Conservation (phyloP, 1,284 basidiomycete species). For the Tetrapyrgos nigripes region DNA sequence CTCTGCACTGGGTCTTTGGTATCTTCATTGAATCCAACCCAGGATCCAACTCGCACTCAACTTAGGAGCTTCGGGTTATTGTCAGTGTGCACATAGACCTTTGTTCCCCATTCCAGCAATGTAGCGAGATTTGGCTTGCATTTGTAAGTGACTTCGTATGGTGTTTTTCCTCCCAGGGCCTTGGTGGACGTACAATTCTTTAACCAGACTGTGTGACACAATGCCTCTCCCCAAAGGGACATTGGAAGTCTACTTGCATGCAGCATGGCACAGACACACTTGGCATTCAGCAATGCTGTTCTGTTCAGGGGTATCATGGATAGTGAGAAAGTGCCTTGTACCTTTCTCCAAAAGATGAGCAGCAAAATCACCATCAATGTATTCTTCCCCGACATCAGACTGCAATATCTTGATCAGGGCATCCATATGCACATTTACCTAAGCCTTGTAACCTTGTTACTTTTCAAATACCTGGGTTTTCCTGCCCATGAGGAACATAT, state of each 20-base stretch:
- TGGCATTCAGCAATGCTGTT: too few relatives aligned
- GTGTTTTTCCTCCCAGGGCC: slow-evolving; percentile 29
- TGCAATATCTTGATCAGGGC: slow-evolving; percentile 21
- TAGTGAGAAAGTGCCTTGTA: too few relatives aligned
- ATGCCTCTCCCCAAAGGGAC: slow-evolving; percentile 27
- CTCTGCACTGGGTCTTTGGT: slow-evolving; percentile 20
- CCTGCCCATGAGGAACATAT: too few relatives aligned
- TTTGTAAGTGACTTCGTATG: slow-evolving; percentile 22
- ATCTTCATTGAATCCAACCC: slow-evolving; percentile 30
- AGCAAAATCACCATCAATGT: slow-evolving; percentile 23
- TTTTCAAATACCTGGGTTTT: too few relatives aligned
- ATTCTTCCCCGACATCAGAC: slow-evolving; percentile 34
- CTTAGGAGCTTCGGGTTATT: too few relatives aligned
- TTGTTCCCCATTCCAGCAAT: slow-evolving; percentile 10
- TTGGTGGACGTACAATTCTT: too few relatives aligned
- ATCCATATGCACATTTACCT: too few relatives aligned
- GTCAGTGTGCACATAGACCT: background rate
- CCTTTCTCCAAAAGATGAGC: slow-evolving; percentile 21
- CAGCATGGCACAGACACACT: too few relatives aligned
- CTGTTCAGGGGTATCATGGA: too few relatives aligned
- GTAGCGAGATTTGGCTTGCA: slow-evolving; percentile 21
- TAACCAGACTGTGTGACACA: slow-evolving; percentile 24
- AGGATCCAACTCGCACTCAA: too few relatives aligned
- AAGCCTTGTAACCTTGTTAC: too few relatives aligned
- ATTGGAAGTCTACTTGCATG: slow-evolving; percentile 27